Percentiles rank a stretch among this genome's conserved stretches.
Evolutionary conservation across 495 filamentous ascomycete genomes (phyloP).

Genomic region (Glarea lozoyensis): DNA sequence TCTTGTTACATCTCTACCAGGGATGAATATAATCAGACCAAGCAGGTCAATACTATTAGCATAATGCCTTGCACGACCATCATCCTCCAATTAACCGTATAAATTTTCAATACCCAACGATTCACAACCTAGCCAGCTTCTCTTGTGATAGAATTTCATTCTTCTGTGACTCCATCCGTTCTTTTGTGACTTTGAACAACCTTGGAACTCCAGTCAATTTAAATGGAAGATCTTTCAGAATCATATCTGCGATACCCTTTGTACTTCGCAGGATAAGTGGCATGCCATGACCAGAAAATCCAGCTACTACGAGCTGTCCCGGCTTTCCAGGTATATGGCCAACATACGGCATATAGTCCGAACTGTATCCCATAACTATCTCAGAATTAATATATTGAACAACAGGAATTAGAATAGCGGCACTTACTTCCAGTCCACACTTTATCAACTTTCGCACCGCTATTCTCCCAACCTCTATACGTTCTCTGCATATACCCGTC

Average conservation of each 20-base stretch:
- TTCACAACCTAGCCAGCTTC: too few relatives aligned
- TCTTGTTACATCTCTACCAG: too few relatives aligned
- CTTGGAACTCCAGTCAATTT: constrained; percentile 31
- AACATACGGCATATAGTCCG: constrained; percentile 38
- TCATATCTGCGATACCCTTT: constrained; percentile 19
- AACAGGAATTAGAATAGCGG: not conserved
- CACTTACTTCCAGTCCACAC: constrained; percentile 38
- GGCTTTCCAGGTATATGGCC: constrained; percentile 19
- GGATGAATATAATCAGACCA: too few relatives aligned
- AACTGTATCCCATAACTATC: constrained; percentile 35
- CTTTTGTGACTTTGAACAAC: constrained; percentile 30
- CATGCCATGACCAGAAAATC: constrained; percentile 24
- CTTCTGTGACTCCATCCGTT: too few relatives aligned
- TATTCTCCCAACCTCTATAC: constrained; percentile 37
- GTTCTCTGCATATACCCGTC: constrained; percentile 39
- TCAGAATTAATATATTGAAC: not conserved
- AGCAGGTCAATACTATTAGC: too few relatives aligned
- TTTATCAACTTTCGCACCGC: constrained; percentile 30
- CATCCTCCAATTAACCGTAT: too few relatives aligned
- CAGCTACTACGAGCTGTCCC: constrained; percentile 18
- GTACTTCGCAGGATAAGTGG: constrained; percentile 16
- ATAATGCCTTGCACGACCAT: too few relatives aligned
- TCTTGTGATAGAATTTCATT: too few relatives aligned
- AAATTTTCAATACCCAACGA: too few relatives aligned
- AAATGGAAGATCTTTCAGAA: constrained; percentile 25